Evolutionary conservation across 83 land plant genomes (phyloP), one percentile per base, ranked within the genome.

Genomic region (Thuja plicata): DNA sequence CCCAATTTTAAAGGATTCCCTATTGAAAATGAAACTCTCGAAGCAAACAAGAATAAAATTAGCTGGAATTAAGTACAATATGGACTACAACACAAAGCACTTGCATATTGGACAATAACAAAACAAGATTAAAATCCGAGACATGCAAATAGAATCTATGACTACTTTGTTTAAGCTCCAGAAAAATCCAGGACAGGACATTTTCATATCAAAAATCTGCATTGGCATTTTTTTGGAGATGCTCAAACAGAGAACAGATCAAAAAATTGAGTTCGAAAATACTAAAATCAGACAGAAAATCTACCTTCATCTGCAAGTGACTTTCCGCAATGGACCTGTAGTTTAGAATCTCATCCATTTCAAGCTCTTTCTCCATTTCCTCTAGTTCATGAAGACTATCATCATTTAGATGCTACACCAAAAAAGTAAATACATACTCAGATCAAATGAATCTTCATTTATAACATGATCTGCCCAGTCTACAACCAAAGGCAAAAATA

Each of bases 311-410:
- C 94, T 95, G 94, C 89, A 92, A 83, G 86, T 92, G 87, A 50
- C 87, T 45, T 92, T 98, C 99, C 6, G 99, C 99, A 88, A 91
- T 77, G 35, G 96, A 92, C 86, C 99, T 93, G 78, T 94, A 98
- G 86, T 35, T 92, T 43, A 97, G 88, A 70, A 98, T 98, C 87
- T 97, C 98, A 50, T 97, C 96, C 87, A 97, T 87, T 89, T 97
- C 99, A 89, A 92, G 91, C 40, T 96, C 98, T 86, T 91, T 96
- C 92, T 98, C 99, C 92, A 98, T 92, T 88, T 90, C 92, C 90
- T 98, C 97, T 85, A 98, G 92, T 83, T 96, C 93, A 17, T 43
- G 60, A 84, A 92, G 88, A 66, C 91, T 79, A 87, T 80, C 55
- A 84, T 90, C 90, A 76, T 90, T 87, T 32, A 93, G 89, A 52